A percentile compares a stretch with the other conserved stretches of the same genome.
These are phyloP conservation scores for Carex sylvatica DNA, from an alignment of 202 grass and related monocot genomes.

Conservation along the genomic window DNA sequence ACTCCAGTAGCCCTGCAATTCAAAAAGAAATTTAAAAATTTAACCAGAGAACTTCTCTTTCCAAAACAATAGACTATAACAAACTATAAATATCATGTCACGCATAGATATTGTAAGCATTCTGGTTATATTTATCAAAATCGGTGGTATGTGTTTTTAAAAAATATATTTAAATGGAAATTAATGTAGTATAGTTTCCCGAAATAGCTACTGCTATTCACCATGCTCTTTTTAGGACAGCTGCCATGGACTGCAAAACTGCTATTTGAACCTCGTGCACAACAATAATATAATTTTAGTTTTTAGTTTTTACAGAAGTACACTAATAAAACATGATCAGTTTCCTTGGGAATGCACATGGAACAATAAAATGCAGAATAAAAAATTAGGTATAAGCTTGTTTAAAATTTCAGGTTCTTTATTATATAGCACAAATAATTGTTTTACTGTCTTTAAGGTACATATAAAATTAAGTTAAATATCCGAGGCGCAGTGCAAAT, in stretches of 20 bases:
- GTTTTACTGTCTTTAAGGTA: no score
- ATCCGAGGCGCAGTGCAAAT: no score
- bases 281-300: background rate
- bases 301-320: background rate
- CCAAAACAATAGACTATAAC: background rate
- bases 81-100: background rate
- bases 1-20: background rate
- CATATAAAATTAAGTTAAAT: no score
- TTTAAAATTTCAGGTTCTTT: background rate
- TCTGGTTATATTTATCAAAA: background rate
- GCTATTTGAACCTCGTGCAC: background rate
- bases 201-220: background rate
- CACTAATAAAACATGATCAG: background rate
- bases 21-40: background rate
- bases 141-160: background rate
- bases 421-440: no score
- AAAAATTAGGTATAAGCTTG: background rate
- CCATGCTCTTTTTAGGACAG: background rate
- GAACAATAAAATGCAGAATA: background rate
- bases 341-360: background rate
- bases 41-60: background rate
- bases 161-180: background rate
- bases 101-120: background rate
- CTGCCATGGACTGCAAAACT: background rate
- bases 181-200: background rate